phyloP scores from a whole-genome alignment of 2,329 filamentous ascomycete species.

The Shiraia sp. region DNA sequence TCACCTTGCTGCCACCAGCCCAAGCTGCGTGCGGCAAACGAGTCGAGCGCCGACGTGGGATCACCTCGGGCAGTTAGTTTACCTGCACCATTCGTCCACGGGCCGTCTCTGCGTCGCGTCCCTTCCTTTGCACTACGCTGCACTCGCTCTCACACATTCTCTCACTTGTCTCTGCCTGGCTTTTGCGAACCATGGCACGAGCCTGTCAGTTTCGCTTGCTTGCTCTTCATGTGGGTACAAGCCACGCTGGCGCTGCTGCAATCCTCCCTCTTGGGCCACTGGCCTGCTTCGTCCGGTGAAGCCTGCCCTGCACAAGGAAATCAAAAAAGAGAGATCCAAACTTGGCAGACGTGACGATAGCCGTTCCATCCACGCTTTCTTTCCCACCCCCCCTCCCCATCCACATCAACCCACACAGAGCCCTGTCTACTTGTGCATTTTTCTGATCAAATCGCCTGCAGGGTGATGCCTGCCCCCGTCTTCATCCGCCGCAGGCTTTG shows the following conservation, averaged over 20 bases:
- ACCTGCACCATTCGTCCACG: constrained; percentile 15
- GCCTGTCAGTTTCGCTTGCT: constrained; percentile 12
- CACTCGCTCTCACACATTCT: constrained; percentile 19
- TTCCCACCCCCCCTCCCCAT: constrained; percentile 24
- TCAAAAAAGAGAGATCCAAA: too few relatives aligned
- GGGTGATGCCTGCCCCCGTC: too few relatives aligned
- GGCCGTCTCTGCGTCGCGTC: constrained; percentile 23
- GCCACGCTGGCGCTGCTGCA: too few relatives aligned
- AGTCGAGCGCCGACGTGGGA: constrained; percentile 10
- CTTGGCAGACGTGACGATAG: constrained; percentile 8
- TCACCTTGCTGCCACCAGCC: neutral
- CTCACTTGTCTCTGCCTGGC: too few relatives aligned
- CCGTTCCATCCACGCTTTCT: constrained; percentile 7
- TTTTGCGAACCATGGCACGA: constrained; percentile 28
- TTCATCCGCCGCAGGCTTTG: constrained; percentile 25
- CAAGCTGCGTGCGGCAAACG: constrained; percentile 1
- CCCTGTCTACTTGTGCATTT: constrained; percentile 13
- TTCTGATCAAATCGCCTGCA: too few relatives aligned
- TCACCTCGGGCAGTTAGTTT: constrained; percentile 27
- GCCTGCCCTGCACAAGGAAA: constrained; percentile 4
- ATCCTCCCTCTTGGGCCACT: too few relatives aligned
- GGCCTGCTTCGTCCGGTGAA: constrained; percentile 14
- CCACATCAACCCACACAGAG: constrained; percentile 22
- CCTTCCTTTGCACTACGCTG: constrained; percentile 17
- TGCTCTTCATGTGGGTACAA: too few relatives aligned